Conservation (phyloP, 2,329 filamentous ascomycete species). For the Neonectria sp. region DNA sequence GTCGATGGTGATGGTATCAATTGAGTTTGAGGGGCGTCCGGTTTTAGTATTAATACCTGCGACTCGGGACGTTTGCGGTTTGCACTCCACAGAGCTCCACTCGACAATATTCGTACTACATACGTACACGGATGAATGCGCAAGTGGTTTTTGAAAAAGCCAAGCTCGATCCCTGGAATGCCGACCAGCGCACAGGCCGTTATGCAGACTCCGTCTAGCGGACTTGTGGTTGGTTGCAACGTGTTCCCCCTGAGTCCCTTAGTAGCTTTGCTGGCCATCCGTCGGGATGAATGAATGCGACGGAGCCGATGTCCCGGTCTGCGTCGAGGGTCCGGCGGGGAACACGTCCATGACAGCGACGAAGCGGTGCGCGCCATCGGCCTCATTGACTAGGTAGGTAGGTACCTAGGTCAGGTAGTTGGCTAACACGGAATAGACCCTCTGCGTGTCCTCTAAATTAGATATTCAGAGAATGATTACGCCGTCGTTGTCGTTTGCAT, state of each 20-base stretch:
- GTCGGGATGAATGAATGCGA: background rate
- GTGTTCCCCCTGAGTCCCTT: background rate
- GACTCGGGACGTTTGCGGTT: slow-evolving; percentile 1
- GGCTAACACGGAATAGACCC: background rate
- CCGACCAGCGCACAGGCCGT: background rate
- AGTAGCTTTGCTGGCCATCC: too few relatives aligned
- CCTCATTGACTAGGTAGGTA: background rate
- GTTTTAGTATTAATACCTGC: slow-evolving; percentile 9
- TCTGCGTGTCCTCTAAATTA: background rate
- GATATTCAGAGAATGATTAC: too few relatives aligned
- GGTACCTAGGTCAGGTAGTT: background rate
- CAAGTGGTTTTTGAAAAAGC: too few relatives aligned
- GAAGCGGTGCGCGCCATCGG: background rate
- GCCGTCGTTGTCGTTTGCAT: background rate
- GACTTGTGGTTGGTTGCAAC: background rate
- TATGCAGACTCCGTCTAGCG: background rate
- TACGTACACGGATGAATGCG: background rate
- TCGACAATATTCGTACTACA: background rate
- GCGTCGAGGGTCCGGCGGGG: background rate
- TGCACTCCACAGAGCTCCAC: background rate
- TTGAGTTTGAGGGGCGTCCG: background rate
- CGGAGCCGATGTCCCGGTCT: background rate
- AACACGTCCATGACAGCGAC: background rate
- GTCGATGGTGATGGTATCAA: background rate
- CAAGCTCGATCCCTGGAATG: background rate